phyloP scores from a whole-genome alignment of 352 stramenopile species.

The Phytophthora parvispora region DNA sequence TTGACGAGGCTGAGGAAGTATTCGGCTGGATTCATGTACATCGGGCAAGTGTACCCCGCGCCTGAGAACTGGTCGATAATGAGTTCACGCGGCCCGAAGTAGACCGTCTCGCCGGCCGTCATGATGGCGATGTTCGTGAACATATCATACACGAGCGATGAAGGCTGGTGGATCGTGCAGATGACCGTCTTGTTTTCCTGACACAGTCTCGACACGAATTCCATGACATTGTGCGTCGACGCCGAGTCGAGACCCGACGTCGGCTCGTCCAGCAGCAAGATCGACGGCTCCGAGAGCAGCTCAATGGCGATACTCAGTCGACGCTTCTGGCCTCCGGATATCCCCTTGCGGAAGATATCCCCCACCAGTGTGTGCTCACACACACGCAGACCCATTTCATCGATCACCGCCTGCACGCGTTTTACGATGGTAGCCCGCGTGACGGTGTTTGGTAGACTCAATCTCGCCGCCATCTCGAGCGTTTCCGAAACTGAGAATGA shows the following conservation, averaged over 20 bases:
- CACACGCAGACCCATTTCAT: conserved; percentile 72
- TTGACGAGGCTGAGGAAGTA: conserved; percentile 72
- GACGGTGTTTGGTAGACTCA: conserved; percentile 55
- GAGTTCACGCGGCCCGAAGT: conserved; percentile 82
- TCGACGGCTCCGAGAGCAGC: conserved; percentile 93
- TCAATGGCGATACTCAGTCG: conserved; percentile 95
- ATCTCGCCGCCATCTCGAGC: conserved; percentile 61
- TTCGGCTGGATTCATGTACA: conserved; percentile 72
- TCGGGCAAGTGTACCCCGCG: conserved; percentile 59
- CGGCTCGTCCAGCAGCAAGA: conserved; percentile 96
- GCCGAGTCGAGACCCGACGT: conserved; percentile 93
- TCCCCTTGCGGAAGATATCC: conserved; percentile 86
- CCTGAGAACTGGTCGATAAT: conserved; percentile 55
- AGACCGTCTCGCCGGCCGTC: conserved; percentile 85
- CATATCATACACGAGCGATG: conserved; percentile 65
- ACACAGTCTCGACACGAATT: conserved; percentile 63
- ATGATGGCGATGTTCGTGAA: conserved; percentile 76
- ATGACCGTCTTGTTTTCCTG: conserved; percentile 82
- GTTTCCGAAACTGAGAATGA: conserved; percentile 80
- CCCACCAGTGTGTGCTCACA: conserved; percentile 76
- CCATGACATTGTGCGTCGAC: conserved; percentile 91
- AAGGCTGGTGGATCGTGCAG: conserved; percentile 89
- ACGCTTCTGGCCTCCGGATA: conserved; percentile 92
- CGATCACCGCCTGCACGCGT: conserved; percentile 67
- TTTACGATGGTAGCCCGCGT: conserved; percentile 47